Evolutionary conservation across 2,329 filamentous ascomycete species (phyloP).

Genomic region (Torrubiellomyces zombiae): DNA sequence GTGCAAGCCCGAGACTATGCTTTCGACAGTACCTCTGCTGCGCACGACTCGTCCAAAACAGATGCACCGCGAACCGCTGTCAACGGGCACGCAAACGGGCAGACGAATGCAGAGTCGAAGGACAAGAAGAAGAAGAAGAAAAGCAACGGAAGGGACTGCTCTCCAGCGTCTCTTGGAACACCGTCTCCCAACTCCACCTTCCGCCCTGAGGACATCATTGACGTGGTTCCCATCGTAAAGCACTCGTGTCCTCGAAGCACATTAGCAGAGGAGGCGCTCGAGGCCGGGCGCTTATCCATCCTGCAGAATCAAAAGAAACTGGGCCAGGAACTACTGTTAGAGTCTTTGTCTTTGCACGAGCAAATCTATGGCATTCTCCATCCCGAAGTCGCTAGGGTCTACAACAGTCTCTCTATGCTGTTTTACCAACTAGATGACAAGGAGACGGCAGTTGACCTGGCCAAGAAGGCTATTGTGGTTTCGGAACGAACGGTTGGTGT

Average conservation of each 20-base stretch:
- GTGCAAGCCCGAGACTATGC: constrained; percentile 50
- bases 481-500: constrained; percentile 87
- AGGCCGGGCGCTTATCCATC: constrained; percentile 91
- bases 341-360: constrained; percentile 89
- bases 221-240: constrained; percentile 88
- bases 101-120: constrained; percentile 24
- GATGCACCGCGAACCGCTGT: constrained; percentile 12
- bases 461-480: constrained; percentile 91
- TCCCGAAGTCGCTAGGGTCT: constrained; percentile 86
- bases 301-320: constrained; percentile 90
- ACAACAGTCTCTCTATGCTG: constrained; percentile 86
- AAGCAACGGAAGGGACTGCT: constrained; percentile 39
- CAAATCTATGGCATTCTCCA: constrained; percentile 97
- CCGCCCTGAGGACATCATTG: constrained; percentile 68
- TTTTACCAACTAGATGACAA: constrained; percentile 99
- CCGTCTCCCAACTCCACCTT: constrained; percentile 36
- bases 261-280: constrained; percentile 85
- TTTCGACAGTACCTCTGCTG: too few species aligned
- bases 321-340: constrained; percentile 86
- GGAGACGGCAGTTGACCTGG: constrained; percentile 83
- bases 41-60: constrained; percentile 12
- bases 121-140: constrained; percentile 45
- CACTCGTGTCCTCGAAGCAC: constrained; percentile 82
- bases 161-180: constrained; percentile 28
- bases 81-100: constrained; percentile 21